Percentiles rank a stretch among this genome's conserved stretches.
phyloP scores from a whole-genome alignment of 176 grass and related monocot genomes.

The Oryza rufipogon region DNA sequence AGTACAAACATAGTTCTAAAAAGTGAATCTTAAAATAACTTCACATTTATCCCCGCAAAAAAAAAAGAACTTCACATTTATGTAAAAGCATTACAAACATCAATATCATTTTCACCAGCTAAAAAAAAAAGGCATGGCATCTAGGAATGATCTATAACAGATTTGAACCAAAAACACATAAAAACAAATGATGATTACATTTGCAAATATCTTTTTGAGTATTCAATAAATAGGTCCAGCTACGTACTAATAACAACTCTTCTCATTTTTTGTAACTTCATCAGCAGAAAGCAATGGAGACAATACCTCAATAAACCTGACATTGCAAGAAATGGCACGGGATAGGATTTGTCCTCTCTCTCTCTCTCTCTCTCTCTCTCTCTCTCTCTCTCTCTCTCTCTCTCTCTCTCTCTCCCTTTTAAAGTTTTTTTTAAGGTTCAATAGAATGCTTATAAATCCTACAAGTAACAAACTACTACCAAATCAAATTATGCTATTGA shows the following conservation, averaged over 20 bases:
- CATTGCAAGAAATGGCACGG: not conserved
- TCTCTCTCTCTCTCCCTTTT: not conserved
- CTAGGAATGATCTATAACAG: not conserved
- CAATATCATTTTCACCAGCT: not conserved
- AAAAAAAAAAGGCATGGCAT: not conserved
- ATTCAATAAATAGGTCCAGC: not conserved
- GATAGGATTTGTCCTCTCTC: not conserved
- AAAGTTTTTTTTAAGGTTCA: not conserved
- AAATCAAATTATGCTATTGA: not conserved
- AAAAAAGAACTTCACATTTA: not conserved
- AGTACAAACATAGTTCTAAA: constrained; percentile 14
- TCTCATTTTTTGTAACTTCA: not conserved
- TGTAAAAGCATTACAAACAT: not conserved
- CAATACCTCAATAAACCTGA: not conserved
- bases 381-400: not conserved
- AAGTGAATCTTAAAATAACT: not conserved
- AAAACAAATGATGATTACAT: not conserved
- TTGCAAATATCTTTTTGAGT: not conserved
- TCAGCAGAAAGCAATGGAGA: not conserved
- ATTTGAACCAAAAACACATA: not conserved
- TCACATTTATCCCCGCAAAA: too few relatives aligned
- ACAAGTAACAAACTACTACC: not conserved
- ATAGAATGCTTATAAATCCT: not conserved
- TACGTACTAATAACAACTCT: not conserved
- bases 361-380: not conserved